These are phyloP conservation scores for Euphrasia arctica DNA, from an alignment of 305 asterid genomes.

Conservation along the genomic window DNA sequence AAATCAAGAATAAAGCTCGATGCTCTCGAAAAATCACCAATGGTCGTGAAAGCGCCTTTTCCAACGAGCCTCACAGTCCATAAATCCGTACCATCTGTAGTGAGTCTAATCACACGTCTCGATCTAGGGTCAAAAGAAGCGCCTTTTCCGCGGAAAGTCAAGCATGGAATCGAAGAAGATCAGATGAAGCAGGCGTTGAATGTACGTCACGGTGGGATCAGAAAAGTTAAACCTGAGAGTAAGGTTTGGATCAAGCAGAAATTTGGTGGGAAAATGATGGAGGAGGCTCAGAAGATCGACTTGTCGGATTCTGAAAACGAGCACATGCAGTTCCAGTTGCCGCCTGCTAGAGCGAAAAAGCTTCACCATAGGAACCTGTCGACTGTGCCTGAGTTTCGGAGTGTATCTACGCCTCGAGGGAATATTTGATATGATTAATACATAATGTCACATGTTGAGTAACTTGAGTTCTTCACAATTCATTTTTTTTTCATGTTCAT, in stretches of 20 bases:
- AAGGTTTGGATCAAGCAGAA: conserved; percentile 56
- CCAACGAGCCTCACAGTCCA: conserved; percentile 61
- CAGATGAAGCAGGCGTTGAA: conserved; percentile 66
- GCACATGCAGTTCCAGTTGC: too few relatives aligned
- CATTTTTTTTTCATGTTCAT: too few relatives aligned
- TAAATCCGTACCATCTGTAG: conserved; percentile 44
- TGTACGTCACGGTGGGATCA: conserved; percentile 65
- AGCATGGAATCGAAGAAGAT: conserved; percentile 60
- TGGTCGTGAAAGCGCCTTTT: conserved; percentile 46
- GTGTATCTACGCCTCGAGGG: conserved; percentile 51
- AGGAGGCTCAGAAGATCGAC: conserved; percentile 46
- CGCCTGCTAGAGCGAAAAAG: conserved; percentile 36
- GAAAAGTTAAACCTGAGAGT: conserved; percentile 56
- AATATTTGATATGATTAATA: conserved; percentile 31
- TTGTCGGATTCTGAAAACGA: conserved; percentile 46
- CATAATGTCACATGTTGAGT: too few relatives aligned
- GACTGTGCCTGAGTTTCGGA: conserved; percentile 46
- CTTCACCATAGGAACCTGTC: conserved; percentile 40
- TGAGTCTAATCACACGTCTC: conserved; percentile 23
- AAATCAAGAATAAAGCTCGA: conserved; percentile 54
- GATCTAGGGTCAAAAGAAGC: conserved; percentile 46
- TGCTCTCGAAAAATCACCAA: conserved; percentile 52
- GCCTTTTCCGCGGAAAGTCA: conserved; percentile 50
- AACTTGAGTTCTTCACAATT: too few relatives aligned
- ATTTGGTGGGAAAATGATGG: conserved; percentile 37